Conservation (phyloP, 768 basidiomycete species). For the Tylopilus intermedius region DNA sequence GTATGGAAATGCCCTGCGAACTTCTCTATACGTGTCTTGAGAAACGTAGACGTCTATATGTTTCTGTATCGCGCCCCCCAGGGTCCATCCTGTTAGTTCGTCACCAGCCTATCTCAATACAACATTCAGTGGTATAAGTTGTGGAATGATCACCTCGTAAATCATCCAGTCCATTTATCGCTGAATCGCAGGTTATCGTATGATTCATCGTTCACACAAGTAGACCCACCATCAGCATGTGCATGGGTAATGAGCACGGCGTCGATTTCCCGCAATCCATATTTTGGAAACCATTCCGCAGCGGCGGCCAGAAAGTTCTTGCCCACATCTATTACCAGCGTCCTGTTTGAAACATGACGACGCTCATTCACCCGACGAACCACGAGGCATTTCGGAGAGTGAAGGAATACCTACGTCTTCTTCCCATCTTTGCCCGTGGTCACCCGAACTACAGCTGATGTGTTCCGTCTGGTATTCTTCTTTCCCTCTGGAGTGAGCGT, state of each 20-base stretch:
- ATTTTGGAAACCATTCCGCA: conserved; percentile 61
- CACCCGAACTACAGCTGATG: conserved; percentile 61
- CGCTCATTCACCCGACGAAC: background rate
- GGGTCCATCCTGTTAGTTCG: conserved; percentile 60
- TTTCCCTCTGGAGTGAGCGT: conserved; percentile 65
- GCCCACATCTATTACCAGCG: conserved; percentile 78
- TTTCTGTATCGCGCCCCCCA: conserved; percentile 56
- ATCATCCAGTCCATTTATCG: conserved; percentile 89
- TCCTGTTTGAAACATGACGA: conserved; percentile 38
- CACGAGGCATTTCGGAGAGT: background rate
- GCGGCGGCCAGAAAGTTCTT: conserved; percentile 71
- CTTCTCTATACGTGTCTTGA: conserved; percentile 56
- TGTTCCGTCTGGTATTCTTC: conserved; percentile 84
- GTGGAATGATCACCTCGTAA: conserved; percentile 53
- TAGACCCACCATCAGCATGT: conserved; percentile 65
- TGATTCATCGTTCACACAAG: background rate
- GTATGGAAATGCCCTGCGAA: conserved; percentile 76
- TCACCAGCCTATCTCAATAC: background rate
- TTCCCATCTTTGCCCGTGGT: conserved; percentile 32
- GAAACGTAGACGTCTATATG: conserved; percentile 75
- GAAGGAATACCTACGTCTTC: conserved; percentile 41
- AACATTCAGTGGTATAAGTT: background rate
- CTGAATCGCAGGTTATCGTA: conserved; percentile 31
- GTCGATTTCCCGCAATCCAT: conserved; percentile 66
- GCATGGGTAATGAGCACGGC: conserved; percentile 82